These are phyloP conservation scores for Fraxinus greggii DNA, from an alignment of 305 asterid genomes.

Conservation along the genomic window DNA sequence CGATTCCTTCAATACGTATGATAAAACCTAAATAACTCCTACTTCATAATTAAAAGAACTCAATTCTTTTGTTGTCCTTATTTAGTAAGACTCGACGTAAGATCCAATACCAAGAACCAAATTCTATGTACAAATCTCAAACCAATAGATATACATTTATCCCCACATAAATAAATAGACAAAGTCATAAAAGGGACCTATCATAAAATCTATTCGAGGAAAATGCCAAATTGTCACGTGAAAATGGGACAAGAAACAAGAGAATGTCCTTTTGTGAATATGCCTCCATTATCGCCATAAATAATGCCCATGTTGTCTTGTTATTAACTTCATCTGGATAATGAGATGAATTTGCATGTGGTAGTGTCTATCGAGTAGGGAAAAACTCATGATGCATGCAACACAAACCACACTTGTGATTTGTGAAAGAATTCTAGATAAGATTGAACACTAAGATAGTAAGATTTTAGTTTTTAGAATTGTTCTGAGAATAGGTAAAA, in stretches of 20 bases:
- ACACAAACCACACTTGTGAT: background rate
- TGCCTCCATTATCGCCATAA: slow-evolving; percentile 18
- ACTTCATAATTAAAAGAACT: background rate
- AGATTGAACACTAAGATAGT: background rate
- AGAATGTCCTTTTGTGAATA: slow-evolving; percentile 13
- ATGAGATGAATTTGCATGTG: slow-evolving; percentile 34
- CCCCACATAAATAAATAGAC: slow-evolving; percentile 17
- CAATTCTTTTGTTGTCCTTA: background rate
- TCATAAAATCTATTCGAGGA: slow-evolving; percentile 27
- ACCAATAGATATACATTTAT: background rate
- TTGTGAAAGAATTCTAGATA: background rate
- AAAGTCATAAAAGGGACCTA: slow-evolving; percentile 32
- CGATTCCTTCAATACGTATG: background rate
- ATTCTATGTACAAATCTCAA: slow-evolving; percentile 7
- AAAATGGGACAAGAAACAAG: slow-evolving; percentile 11
- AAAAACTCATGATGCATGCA: background rate
- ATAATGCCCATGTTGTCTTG: slow-evolving; percentile 6
- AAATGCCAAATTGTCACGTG: slow-evolving; percentile 29
- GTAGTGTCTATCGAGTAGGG: slow-evolving; percentile 6
- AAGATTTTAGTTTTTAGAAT: no score
- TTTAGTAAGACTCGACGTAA: slow-evolving; percentile 6
- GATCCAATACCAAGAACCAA: slow-evolving; percentile 27
- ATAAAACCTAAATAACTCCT: background rate
- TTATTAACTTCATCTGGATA: background rate
- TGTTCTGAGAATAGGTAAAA: no score